Base-by-base conservation (phyloP, 1,284 basidiomycete genomes). In the Gomphus bonarii region DNA sequence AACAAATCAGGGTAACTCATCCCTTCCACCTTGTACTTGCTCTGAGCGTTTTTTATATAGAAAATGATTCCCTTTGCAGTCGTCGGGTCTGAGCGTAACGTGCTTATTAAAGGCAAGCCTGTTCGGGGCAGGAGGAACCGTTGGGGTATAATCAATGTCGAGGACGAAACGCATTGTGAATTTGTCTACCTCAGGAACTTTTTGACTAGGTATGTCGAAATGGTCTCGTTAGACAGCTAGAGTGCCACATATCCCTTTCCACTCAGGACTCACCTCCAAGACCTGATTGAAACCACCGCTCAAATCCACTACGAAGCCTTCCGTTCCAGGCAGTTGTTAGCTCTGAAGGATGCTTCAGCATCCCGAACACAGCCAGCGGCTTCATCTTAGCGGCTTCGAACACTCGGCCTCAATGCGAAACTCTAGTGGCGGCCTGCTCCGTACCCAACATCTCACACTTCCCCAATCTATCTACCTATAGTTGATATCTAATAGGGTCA, bases 271-370 rank as follows among this genome's bases (percentile, higher is more conserved):
- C 95, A 99, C 73, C 74, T 99, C 66, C 97, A 99, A 73, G 97
- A 99, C 70, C 75, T 99, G 65, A 98, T 99, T 70, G 95, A 99
- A 78, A 97, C 95, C 57, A 99, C 95, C 2, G 91, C 95, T 8
- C 91, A 95, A 73, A 97, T 97, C 70, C 97, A 99, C 74, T 99
- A 99, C 73, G 97, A 99, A 78, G 94, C 95, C 8, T 99, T 99
- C 89, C 85, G 95, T 63, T 95, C 91, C 66, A 98, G 97, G 78
- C 97, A 99, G 76, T 72, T 95, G 62, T 76, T 95, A 54, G 93
- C 93, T 25, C 80, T 95, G 66, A 95, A 95, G 79, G 92, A 95
- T 44, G 62, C 62, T 16, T 60, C 59, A 48, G n/a, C 28, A 48
- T 28, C 25, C 25, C 25, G 25, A 28, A 28, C 25, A 28, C 25